Percentiles rank a stretch among this genome's conserved stretches.
These are phyloP conservation scores for Ochromonadaceae sp. DNA, from an alignment of 352 stramenopile species.

Conservation along the genomic window DNA sequence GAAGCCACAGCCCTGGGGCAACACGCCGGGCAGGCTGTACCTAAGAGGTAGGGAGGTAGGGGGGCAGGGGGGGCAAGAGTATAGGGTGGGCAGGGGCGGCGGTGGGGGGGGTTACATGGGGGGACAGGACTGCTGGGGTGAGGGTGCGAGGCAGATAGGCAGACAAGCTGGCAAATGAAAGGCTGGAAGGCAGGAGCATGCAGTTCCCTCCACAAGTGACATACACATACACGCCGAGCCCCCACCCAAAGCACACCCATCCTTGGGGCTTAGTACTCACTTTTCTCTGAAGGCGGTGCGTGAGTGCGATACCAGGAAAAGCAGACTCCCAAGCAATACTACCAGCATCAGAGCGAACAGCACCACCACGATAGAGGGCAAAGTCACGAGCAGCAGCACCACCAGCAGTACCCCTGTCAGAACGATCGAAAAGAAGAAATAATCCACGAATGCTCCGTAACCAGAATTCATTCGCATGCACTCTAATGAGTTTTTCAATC, in stretches of 20 bases:
- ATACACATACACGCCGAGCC: too few relatives aligned
- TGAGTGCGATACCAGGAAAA: background rate
- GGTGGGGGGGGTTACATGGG: background rate
- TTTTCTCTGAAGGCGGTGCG: slow-evolving; percentile 8
- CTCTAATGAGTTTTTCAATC: background rate
- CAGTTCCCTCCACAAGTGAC: too few relatives aligned
- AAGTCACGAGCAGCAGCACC: background rate
- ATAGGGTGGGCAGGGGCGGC: background rate
- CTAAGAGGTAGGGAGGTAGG: background rate
- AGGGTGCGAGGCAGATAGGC: too few relatives aligned
- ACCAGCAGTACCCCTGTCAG: background rate
- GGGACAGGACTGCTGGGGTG: too few relatives aligned
- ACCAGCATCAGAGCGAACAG: background rate
- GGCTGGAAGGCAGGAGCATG: too few relatives aligned
- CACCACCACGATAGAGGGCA: background rate
- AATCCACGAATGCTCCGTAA: background rate
- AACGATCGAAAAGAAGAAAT: background rate
- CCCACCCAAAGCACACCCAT: too few relatives aligned
- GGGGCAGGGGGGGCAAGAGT: background rate
- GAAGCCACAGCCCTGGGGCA: background rate
- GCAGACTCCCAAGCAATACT: background rate
- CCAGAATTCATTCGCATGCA: background rate
- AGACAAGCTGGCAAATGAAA: too few relatives aligned
- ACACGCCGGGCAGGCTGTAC: background rate
- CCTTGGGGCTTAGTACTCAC: slow-evolving; percentile 1